Conservation (phyloP, 257 asterid species). For the Echites panduratus region DNA sequence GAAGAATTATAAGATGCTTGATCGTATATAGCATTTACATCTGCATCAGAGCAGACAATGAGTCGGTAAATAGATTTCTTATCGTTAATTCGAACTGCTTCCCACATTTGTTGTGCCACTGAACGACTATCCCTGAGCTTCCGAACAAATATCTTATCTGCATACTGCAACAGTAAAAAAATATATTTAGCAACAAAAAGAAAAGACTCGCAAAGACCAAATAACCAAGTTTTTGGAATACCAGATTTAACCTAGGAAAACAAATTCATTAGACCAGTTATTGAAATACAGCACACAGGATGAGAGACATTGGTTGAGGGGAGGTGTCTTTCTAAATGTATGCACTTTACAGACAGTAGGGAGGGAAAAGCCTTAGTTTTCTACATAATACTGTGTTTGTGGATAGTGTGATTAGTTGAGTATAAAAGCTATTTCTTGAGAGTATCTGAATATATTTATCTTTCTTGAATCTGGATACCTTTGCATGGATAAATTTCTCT, state of each 20-base stretch:
- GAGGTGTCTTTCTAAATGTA: neutral
- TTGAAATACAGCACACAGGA: neutral
- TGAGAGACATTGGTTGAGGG: neutral
- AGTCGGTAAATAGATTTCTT: constrained; percentile 72
- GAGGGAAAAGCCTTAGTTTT: neutral
- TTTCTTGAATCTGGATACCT: constrained; percentile 34
- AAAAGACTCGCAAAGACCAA: neutral
- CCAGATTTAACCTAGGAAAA: too few relatives aligned
- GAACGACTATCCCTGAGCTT: constrained; percentile 55
- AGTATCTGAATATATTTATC: neutral
- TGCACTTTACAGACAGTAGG: neutral
- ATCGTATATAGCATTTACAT: constrained; percentile 52
- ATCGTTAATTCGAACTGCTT: constrained; percentile 78
- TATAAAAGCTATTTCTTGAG: neutral
- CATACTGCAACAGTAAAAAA: constrained; percentile 50
- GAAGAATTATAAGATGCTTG: constrained; percentile 49
- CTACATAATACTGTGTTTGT: neutral
- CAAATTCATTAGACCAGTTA: neutral
- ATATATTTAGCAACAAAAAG: neutral
- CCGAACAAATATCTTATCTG: constrained; percentile 77
- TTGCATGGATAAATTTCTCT: constrained; percentile 93
- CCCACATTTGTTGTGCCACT: constrained; percentile 76
- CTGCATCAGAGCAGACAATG: constrained; percentile 71
- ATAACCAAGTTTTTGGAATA: neutral
- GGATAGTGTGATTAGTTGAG: neutral